These are phyloP conservation scores for Tolypocladium endophyticum DNA, from an alignment of 2,329 filamentous ascomycete species.

Conservation along the genomic window DNA sequence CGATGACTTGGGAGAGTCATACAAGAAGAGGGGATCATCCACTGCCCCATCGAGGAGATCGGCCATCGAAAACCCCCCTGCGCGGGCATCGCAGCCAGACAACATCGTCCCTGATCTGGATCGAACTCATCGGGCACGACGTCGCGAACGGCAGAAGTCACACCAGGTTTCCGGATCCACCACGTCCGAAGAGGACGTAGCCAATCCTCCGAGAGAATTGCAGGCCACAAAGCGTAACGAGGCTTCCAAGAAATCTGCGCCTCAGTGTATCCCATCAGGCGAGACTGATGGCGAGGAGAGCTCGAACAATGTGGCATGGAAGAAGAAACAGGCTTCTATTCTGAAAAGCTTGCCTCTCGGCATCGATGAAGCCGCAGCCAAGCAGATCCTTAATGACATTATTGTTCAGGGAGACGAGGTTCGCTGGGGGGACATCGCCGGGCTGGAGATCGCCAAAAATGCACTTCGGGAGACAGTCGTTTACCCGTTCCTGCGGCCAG, in stretches of 20 bases:
- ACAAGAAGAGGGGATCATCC: conserved; percentile 9
- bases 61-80: conserved; percentile 7
- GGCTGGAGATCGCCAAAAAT: conserved; percentile 79
- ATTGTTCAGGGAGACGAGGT: conserved; percentile 91
- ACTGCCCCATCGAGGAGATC: conserved; percentile 6
- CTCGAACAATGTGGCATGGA: conserved; percentile 38
- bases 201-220: conserved; percentile 11
- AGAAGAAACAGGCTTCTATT: conserved; percentile 51
- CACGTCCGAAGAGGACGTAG: conserved; percentile 13
- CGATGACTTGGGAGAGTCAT: conserved; percentile 11
- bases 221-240: conserved; percentile 19
- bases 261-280: conserved; percentile 36
- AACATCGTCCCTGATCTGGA: conserved; percentile 2
- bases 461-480: conserved; percentile 93
- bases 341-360: conserved; percentile 72
- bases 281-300: conserved; percentile 29
- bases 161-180: conserved; percentile 14
- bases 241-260: conserved; percentile 26
- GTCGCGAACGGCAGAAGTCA: conserved; percentile 8
- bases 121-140: conserved; percentile 7
- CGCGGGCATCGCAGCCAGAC: background rate
- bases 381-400: conserved; percentile 92
- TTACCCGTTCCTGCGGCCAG: conserved; percentile 89
- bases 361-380: conserved; percentile 71
- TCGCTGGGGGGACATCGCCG: conserved; percentile 88